These are phyloP conservation scores for Physcomitrium patens DNA, from an alignment of 225 moss, liverwort and hornwort species.

Conservation along the genomic window DNA sequence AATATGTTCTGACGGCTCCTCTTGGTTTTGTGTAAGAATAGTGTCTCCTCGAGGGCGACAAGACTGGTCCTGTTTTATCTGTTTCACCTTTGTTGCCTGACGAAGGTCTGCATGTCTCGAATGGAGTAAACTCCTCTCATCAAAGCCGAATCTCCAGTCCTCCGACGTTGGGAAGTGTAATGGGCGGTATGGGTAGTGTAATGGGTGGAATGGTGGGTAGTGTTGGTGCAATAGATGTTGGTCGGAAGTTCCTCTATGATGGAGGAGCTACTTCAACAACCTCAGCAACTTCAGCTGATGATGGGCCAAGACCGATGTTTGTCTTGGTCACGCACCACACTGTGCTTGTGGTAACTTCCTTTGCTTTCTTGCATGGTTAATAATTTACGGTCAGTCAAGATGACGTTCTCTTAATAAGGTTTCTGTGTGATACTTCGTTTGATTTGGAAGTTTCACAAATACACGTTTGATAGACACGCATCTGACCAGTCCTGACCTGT, in stretches of 20 bases:
- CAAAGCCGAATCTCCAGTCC: conserved; percentile 66
- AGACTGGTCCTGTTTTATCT: conserved; percentile 89
- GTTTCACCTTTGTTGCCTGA: conserved; percentile 87
- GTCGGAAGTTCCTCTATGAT: conserved; percentile 97
- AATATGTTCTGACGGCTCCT: conserved; percentile 27
- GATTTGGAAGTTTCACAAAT: neutral
- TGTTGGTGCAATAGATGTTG: conserved; percentile 79
- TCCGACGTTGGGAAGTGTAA: conserved; percentile 81
- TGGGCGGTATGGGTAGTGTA: conserved; percentile 91
- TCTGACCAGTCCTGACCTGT: conserved; percentile 25
- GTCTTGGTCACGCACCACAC: conserved; percentile 94
- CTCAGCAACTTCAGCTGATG: conserved; percentile 59
- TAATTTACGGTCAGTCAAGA: neutral
- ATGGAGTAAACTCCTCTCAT: conserved; percentile 53
- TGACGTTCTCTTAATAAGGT: conserved; percentile 17
- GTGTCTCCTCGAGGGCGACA: conserved; percentile 92
- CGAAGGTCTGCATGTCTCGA: conserved; percentile 65
- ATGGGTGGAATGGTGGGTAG: conserved; percentile 88
- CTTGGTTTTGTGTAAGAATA: conserved; percentile 45
- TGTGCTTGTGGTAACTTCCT: conserved; percentile 81
- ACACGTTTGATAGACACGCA: too few relatives aligned
- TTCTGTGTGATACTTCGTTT: neutral
- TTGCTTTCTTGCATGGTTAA: neutral
- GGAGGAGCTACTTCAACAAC: conserved; percentile 26
- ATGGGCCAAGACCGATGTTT: conserved; percentile 85